Evolutionary conservation across 176 grass and related monocot species (phyloP), one percentile per base, ranked within the genome.

Genomic region (Aegilops umbellulata): DNA sequence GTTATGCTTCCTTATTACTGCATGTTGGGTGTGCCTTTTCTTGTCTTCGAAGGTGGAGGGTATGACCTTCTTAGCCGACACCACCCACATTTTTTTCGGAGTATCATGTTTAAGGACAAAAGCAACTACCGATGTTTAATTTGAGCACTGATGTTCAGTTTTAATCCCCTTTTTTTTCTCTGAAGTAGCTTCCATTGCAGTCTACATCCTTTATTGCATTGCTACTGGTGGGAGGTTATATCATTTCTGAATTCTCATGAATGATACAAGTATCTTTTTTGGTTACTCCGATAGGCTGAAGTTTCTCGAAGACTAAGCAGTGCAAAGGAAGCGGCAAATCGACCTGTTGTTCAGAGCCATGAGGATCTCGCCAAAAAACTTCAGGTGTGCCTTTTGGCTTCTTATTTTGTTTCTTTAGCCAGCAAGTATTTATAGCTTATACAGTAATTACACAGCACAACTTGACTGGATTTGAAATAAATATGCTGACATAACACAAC

Each of bases 361-460:
- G 94, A 99, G 65, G 92, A 95, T 94, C 97, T 99, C 78, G 94
- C 97, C 25, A 94, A 84, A 86, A 96, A 94, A 26, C 94, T 99
- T 88, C 87, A 99, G 92, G 94, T 99, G 36, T 55, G 23, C 11
- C 41, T 83, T 82, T 83, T 66, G 36, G 32, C 13, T 86, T 57
- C 16, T 58, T 27, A 75, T 36, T 69, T 60, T 0, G 7, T 31
- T 77, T 88, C 8, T 51, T 82, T 75, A 47, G 5, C 55, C 23
- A 65, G 62, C 51, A 7, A 53, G 26, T 49, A 41, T 41, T 24
- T 42, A 35, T 25, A 34, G n/a, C 25, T n/a, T n/a, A n/a, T 29
- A 29, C 29, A 29, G 29, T 29, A 29, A 29, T 29, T 29, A 29
- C 29, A 29, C 29, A 29, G 29, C 29, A 29, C 29, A 29, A 29